A percentile compares a stretch with the other conserved stretches of the same genome.
Conservation (phyloP, 768 basidiomycete species). For the Naganishia randhawae region DNA sequence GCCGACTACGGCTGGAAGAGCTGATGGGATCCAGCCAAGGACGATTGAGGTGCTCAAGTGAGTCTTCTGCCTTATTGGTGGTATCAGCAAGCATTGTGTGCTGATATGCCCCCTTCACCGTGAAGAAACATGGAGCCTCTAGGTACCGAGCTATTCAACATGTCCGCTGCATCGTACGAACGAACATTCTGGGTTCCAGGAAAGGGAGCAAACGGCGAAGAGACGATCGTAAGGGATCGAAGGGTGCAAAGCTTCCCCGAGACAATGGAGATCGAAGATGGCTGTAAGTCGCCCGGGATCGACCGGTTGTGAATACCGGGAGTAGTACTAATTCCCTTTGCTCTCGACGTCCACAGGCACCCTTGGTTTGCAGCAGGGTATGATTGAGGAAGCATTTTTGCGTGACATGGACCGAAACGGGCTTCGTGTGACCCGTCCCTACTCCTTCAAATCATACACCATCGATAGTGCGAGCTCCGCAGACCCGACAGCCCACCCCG, state of each 20-base stretch:
- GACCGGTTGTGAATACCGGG: background rate
- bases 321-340: background rate
- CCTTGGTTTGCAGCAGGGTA: conserved; percentile 22
- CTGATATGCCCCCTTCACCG: background rate
- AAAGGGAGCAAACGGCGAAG: conserved; percentile 26
- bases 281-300: background rate
- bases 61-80: background rate
- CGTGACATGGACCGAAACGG: conserved; percentile 31
- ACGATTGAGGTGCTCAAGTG: conserved; percentile 34
- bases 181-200: conserved; percentile 32
- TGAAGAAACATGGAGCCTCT: conserved; percentile 31
- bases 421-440: conserved; percentile 29
- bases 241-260: conserved; percentile 32
- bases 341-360: background rate
- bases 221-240: conserved; percentile 25
- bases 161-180: conserved; percentile 30
- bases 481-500: conserved; percentile 21
- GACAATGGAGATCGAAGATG: conserved; percentile 31
- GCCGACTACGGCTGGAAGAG: conserved; percentile 32
- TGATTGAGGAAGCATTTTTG: conserved; percentile 34
- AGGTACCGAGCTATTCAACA: conserved; percentile 24
- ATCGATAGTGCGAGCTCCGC: background rate
- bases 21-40: conserved; percentile 33
- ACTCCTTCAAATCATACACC: conserved; percentile 28
- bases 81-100: background rate